Evolutionary conservation across 192 early-diverging fungal genomes (phyloP).

Genomic region (Coemansia sp.): DNA sequence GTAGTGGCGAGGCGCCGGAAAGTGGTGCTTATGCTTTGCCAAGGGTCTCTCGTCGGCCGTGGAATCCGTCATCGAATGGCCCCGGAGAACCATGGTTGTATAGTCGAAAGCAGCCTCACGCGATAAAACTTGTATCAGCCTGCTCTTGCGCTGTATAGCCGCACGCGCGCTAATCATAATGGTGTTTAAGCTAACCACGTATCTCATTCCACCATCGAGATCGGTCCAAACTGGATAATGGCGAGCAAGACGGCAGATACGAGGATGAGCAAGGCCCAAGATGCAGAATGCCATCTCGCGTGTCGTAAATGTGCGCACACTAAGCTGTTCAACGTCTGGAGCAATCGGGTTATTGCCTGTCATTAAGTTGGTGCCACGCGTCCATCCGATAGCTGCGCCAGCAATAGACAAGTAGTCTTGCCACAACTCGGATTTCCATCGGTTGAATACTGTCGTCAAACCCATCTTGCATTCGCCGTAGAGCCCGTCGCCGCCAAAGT

Average conservation of each 20-base stretch:
- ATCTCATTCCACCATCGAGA: no score
- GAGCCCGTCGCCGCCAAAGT: constrained; percentile 60
- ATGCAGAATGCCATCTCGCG: constrained; percentile 86
- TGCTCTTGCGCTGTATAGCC: no score
- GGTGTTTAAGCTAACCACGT: no score
- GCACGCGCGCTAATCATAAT: no score
- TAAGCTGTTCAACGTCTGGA: constrained; percentile 83
- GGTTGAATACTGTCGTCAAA: constrained; percentile 87
- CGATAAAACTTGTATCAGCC: no score
- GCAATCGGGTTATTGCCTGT: constrained; percentile 85
- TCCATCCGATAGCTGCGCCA: constrained; percentile 98
- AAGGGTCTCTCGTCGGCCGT: constrained; percentile 51
- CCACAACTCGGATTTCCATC: constrained; percentile 92
- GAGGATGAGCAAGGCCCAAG: constrained; percentile 79
- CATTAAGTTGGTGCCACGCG: constrained; percentile 95
- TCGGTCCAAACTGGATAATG: constrained; percentile 26
- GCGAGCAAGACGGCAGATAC: constrained; percentile 59
- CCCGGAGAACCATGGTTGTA: no score
- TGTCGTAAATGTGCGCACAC: constrained; percentile 87
- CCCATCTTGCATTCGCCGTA: constrained; percentile 87
- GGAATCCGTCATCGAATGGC: no score
- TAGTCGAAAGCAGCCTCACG: no score
- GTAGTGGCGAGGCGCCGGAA: constrained; percentile 60
- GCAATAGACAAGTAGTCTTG: constrained; percentile 81
- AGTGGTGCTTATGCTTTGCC: constrained; percentile 86